phyloP scores from a whole-genome alignment of 805 yeast species.

The Myxozyma nipponensis region DNA sequence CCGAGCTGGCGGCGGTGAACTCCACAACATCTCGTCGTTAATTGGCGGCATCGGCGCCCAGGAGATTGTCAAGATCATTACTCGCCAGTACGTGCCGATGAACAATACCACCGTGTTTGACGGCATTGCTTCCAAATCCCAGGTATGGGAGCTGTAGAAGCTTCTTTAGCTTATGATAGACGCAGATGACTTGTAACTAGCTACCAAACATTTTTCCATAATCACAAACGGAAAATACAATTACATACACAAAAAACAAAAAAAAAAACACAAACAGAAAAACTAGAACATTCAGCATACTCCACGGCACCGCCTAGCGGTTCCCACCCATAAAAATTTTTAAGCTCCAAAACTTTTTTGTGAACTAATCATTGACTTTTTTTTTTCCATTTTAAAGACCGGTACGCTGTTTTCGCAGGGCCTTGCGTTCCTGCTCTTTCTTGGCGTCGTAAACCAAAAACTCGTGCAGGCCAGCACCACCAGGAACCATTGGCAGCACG shows the following conservation, averaged over 20 bases:
- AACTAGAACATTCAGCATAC: no score
- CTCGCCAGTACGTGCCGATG: conserved; percentile 77
- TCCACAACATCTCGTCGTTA: conserved; percentile 60
- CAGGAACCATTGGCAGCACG: conserved; percentile 97
- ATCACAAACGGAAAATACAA: no score
- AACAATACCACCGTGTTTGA: conserved; percentile 69
- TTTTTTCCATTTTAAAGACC: conserved; percentile 6
- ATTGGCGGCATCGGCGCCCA: conserved; percentile 86
- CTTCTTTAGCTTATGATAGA: neutral
- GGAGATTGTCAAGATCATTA: conserved; percentile 69
- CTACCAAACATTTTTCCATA: no score
- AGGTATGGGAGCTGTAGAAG: conserved; percentile 15
- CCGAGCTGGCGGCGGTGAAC: conserved; percentile 42
- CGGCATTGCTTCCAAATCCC: conserved; percentile 55
- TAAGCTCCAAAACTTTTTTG: no score
- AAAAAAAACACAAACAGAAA: no score
- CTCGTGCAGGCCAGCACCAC: conserved; percentile 90
- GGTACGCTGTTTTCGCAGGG: conserved; percentile 19
- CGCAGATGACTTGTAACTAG: no score
- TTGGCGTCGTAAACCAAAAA: conserved; percentile 82
- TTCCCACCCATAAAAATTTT: no score
- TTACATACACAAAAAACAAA: neutral
- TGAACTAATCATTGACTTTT: neutral
- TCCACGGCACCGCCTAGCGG: no score
- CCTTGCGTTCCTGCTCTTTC: conserved; percentile 54